Evolutionary conservation across 2,329 filamentous ascomycete genomes (phyloP).

Genomic region (Verticillium klebahnii): DNA sequence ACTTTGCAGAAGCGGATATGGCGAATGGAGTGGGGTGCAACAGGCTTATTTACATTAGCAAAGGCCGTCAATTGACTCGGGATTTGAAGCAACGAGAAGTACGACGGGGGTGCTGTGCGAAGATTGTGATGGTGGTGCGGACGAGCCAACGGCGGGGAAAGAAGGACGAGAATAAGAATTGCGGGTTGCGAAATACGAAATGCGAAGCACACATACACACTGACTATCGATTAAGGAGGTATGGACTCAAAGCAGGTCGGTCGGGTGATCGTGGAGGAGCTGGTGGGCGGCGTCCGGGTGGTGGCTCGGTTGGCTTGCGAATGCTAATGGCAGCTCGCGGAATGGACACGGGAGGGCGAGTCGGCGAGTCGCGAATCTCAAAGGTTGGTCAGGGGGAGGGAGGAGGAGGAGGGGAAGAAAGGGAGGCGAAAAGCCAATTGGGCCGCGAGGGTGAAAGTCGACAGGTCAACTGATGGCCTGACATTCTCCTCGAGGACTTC

Average conservation of each 20-base stretch:
- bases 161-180: background rate
- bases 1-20: background rate
- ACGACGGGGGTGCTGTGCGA: background rate
- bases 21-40: background rate
- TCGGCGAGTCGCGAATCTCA: background rate
- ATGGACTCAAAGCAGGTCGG: background rate
- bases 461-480: conserved; percentile 12
- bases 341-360: background rate
- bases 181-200: background rate
- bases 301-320: background rate
- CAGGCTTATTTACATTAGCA: background rate
- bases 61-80: background rate
- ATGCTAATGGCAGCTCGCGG: background rate
- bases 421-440: conserved; percentile 4
- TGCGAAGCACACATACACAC: background rate
- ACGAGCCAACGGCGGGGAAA: background rate
- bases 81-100: background rate
- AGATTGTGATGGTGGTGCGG: background rate
- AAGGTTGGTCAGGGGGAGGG: background rate
- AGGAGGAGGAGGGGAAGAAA: background rate
- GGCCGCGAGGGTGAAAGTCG: conserved; percentile 1
- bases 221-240: background rate
- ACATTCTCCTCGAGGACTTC: conserved; percentile 4
- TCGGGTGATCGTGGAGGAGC: background rate
- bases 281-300: background rate